phyloP scores from a whole-genome alignment of 176 grass and related monocot genomes.

The Musa beccarii region DNA sequence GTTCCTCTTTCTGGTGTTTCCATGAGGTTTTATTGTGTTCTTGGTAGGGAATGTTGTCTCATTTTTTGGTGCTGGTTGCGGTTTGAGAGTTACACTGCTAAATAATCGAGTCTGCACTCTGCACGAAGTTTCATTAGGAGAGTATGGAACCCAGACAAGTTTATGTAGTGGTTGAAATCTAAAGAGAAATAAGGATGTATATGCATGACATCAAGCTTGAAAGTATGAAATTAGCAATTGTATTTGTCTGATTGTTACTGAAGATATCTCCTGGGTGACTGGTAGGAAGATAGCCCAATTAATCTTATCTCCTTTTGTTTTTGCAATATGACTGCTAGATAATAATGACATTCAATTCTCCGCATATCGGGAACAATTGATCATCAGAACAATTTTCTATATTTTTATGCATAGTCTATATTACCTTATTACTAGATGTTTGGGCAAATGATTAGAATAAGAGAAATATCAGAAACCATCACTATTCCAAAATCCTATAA shows the following conservation, averaged over 20 bases:
- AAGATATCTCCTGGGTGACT: background rate
- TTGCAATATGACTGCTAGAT: too few species aligned
- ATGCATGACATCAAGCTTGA: background rate
- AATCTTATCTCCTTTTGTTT: too few species aligned
- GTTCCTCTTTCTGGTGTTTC: too few species aligned
- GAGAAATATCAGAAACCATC: background rate
- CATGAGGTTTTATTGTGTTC: too few species aligned
- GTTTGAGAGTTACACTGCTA: too few species aligned
- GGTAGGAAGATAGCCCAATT: too few species aligned
- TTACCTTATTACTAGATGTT: background rate
- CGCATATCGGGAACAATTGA: background rate
- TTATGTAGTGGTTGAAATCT: background rate
- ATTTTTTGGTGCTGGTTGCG: too few species aligned
- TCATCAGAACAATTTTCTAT: background rate
- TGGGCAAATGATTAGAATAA: background rate
- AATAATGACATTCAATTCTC: background rate
- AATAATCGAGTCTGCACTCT: too few species aligned
- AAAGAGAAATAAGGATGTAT: background rate
- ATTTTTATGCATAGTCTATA: background rate
- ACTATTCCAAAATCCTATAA: background rate
- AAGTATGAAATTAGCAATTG: too few species aligned
- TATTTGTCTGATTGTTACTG: background rate
- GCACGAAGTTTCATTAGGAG: too few species aligned
- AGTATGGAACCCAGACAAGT: too few species aligned
- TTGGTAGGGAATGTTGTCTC: too few species aligned